These are phyloP conservation scores for Cutaneotrichosporon cyanovorans DNA, from an alignment of 1,284 basidiomycete species.

Conservation along the genomic window DNA sequence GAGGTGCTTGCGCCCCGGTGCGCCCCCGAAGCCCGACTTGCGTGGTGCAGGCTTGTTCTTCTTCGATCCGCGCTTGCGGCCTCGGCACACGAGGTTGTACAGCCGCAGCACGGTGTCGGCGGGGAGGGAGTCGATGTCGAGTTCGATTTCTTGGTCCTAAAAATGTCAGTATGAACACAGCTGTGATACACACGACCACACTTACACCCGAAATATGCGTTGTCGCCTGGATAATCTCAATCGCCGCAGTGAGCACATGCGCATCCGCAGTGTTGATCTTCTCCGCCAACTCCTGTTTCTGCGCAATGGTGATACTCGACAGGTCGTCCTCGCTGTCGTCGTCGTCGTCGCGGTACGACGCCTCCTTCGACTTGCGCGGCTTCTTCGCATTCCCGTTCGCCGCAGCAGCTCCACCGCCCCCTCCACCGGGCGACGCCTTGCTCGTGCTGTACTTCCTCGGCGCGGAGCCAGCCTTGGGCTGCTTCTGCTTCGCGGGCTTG, in stretches of 20 bases:
- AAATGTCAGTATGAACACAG: too few species aligned
- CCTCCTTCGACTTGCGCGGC: constrained; percentile 34
- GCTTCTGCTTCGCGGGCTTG: constrained; percentile 42
- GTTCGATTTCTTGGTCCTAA: constrained; percentile 90
- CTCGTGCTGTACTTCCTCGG: constrained; percentile 34
- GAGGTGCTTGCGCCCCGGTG: constrained; percentile 69
- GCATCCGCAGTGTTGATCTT: constrained; percentile 76
- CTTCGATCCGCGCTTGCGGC: constrained; percentile 26
- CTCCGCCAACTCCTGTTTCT: constrained; percentile 93
- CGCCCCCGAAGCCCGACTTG: constrained; percentile 62
- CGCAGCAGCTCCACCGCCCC: not conserved
- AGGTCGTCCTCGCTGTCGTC: constrained; percentile 43
- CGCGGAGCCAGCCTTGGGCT: constrained; percentile 35
- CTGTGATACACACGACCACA: constrained; percentile 25
- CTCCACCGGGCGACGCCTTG: constrained; percentile 32
- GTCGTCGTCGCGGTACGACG: constrained; percentile 37
- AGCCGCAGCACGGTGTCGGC: constrained; percentile 74
- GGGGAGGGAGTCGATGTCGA: constrained; percentile 87
- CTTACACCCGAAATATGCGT: constrained; percentile 80
- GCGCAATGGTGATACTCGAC: constrained; percentile 63
- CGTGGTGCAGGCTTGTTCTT: constrained; percentile 19
- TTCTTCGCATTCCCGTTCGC: constrained; percentile 35
- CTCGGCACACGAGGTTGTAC: constrained; percentile 83
- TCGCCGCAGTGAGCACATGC: constrained; percentile 69
- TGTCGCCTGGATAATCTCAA: constrained; percentile 84